Conservation (phyloP, 2,329 filamentous ascomycete genomes). For the Sporothrix sp. region DNA sequence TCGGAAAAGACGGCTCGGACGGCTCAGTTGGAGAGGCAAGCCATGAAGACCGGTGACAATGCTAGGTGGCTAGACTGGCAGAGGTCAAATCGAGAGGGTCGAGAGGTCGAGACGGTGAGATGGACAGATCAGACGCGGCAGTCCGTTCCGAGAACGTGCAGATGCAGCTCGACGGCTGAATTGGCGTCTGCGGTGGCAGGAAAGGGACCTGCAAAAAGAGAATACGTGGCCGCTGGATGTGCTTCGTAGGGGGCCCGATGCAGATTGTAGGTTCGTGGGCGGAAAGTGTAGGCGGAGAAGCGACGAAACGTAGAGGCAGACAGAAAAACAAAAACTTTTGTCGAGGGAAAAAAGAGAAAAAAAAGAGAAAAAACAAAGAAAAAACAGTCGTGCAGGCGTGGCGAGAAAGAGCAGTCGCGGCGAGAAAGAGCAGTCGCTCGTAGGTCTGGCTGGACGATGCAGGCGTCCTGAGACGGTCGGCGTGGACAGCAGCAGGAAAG, state of each 20-base stretch:
- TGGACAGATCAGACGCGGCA: no score
- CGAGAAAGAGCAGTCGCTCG: neutral
- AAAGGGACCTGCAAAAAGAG: no score
- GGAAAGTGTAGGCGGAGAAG: neutral
- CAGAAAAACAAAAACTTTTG: neutral
- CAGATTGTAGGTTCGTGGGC: neutral
- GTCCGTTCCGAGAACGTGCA: no score
- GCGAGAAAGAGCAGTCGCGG: neutral
- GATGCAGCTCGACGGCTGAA: no score
- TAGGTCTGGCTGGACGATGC: neutral
- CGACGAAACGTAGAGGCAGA: neutral
- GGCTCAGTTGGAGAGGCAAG: constrained; percentile 20
- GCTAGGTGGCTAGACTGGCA: neutral
- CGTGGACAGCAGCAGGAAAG: neutral
- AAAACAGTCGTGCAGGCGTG: neutral
- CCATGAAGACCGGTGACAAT: constrained; percentile 24
- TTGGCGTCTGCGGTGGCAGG: no score
- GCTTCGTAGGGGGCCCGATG: no score
- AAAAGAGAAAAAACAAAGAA: no score
- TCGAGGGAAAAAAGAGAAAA: neutral
- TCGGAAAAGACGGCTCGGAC: constrained; percentile 6
- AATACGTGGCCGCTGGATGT: no score
- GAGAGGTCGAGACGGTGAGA: neutral
- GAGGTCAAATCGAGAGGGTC: neutral
- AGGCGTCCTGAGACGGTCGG: neutral